phyloP scores from a whole-genome alignment of 2,329 filamentous ascomycete genomes.

The Coniella lustricola region DNA sequence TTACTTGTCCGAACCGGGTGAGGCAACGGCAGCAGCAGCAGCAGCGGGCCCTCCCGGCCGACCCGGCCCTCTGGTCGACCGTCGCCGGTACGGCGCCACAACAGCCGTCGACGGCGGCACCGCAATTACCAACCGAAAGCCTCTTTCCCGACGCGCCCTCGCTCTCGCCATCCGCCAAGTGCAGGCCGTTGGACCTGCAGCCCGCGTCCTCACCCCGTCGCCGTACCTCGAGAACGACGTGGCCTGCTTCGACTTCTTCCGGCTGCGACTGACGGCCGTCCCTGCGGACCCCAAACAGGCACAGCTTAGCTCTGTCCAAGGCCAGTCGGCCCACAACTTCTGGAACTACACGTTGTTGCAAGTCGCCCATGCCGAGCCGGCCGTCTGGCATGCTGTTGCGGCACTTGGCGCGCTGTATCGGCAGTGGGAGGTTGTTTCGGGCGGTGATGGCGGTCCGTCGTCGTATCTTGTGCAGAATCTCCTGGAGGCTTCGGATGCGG shows the following conservation, averaged over 20 bases:
- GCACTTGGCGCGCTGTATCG: constrained; percentile 30
- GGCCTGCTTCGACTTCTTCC: constrained; percentile 29
- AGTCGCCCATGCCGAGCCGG: constrained; percentile 28
- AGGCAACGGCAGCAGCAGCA: neutral
- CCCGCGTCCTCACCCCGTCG: constrained; percentile 17
- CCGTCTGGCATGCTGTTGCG: constrained; percentile 29
- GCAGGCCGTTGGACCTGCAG: constrained; percentile 24
- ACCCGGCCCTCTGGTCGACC: neutral
- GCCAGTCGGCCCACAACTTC: constrained; percentile 17
- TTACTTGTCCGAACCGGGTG: constrained; percentile 20
- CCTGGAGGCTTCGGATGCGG: neutral
- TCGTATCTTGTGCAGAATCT: neutral
- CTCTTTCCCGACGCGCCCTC: constrained; percentile 26
- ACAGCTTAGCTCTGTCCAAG: neutral
- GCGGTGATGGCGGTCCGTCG: neutral
- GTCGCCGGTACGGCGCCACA: neutral
- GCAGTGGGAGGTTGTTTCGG: constrained; percentile 15
- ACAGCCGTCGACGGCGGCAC: neutral
- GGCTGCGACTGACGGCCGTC: constrained; percentile 24
- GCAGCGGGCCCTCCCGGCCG: neutral
- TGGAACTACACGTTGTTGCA: constrained; percentile 28
- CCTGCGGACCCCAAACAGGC: constrained; percentile 21
- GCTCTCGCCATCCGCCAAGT: constrained; percentile 23
- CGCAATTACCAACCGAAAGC: constrained; percentile 4
- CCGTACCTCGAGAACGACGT: constrained; percentile 5